Base-by-base conservation (phyloP, 2,329 filamentous ascomycete genomes). In the Falciphora oryzae region DNA sequence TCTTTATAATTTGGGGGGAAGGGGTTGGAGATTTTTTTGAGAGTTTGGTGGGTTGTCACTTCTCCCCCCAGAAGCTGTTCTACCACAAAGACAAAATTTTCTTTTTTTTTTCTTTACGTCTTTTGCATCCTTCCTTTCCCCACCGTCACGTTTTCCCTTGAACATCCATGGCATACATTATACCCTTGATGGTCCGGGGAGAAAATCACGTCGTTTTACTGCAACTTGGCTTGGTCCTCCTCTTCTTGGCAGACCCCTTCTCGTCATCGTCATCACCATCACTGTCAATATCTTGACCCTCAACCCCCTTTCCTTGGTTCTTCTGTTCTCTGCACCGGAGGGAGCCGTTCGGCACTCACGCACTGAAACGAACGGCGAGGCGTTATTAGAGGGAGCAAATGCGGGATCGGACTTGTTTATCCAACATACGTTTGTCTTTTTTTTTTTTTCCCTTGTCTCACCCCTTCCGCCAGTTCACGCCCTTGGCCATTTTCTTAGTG, bases 91-190 rank as follows among this genome's bases (percentile, higher is more conserved):
- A 59, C 61, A 58, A 58, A 60, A 18, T 29, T n/a, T 64, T 58
- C 64, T 53, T 62, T 35, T 63, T 59, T 50, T 44, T 58, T 13
- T 50, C 44, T 44, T 64, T 27, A 38, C 31, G 5, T 50, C 59
- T 32, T 32, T 53, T 14, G 22, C 27, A n/a, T 25, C 53, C 14
- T 29, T 5, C 16, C 16, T 5, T 58, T 58, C 2, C 56, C 4
- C 57, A 58, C 18, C 7, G 44, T 14, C 44, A 50, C 44, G 44
- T 50, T 2, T 32, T 22, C 18, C 44, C 14, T 22, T 16, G 38
- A 22, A 44, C 8, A 6, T 18, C 18, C 38, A 44, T 8, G 38
- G 18, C 8, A 22, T 22, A 22, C 8, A 8, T 32, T 32, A 8
- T 44, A 22, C 16, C 38, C 38, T 44, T 22, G 18, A 5, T 44